Percentiles rank a stretch among this genome's conserved stretches.
Conservation (phyloP, 129 eudicot species). For the Lonicera japonica region DNA sequence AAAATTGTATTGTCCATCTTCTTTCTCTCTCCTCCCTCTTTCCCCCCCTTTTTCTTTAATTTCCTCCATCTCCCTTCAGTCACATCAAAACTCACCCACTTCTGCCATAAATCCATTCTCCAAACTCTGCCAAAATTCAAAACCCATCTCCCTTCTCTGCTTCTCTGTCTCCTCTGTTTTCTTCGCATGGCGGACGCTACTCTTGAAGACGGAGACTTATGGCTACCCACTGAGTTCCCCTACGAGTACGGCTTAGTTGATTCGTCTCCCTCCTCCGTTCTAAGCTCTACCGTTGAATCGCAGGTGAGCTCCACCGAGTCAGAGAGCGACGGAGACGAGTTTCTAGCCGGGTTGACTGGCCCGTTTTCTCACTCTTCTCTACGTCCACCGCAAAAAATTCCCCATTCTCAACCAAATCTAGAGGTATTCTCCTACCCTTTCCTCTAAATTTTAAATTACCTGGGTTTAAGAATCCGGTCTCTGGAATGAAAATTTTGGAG, state of each 20-base stretch:
- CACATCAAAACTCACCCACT: no score
- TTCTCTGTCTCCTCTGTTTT: neutral
- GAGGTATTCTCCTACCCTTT: constrained; percentile 23
- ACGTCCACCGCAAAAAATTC: neutral
- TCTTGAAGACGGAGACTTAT: constrained; percentile 25
- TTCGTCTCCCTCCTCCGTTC: neutral
- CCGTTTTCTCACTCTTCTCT: constrained; percentile 40
- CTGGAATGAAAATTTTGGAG: no score
- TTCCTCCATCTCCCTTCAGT: no score
- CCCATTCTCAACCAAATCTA: neutral
- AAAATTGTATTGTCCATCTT: no score
- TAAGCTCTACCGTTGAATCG: constrained; percentile 10
- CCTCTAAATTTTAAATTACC: neutral
- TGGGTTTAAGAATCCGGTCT: no score
- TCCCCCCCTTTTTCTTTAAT: no score
- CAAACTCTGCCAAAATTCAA: neutral
- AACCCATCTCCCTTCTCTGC: neutral
- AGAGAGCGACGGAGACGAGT: constrained; percentile 44
- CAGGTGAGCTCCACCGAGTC: constrained; percentile 27
- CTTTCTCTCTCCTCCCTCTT: no score
- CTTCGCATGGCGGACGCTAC: constrained; percentile 21
- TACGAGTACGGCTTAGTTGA: constrained; percentile 5
- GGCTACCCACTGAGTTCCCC: constrained; percentile 31
- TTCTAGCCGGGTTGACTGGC: constrained; percentile 41
- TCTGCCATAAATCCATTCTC: neutral